These are phyloP conservation scores for Purpureocillium lavendulum DNA, from an alignment of 2,329 filamentous ascomycete species.

Conservation along the genomic window DNA sequence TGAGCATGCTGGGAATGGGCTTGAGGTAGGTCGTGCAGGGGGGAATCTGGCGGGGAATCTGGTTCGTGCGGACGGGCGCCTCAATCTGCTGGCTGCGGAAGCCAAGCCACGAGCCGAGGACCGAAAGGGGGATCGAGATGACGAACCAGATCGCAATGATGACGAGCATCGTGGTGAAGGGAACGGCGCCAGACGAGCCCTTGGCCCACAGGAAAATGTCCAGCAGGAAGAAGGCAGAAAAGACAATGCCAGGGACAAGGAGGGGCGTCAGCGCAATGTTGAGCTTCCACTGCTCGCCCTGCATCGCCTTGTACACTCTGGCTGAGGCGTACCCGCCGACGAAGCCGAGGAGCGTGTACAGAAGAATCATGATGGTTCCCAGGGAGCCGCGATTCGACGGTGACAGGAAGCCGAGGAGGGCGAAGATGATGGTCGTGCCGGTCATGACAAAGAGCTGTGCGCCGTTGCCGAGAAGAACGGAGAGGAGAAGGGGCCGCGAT, in stretches of 20 bases:
- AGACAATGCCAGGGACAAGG: slow-evolving; percentile 79
- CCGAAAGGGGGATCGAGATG: slow-evolving; percentile 86
- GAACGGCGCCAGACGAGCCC: slow-evolving; percentile 84
- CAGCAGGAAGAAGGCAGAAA: slow-evolving; percentile 81
- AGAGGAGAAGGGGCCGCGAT: slow-evolving; percentile 72
- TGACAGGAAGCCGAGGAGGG: slow-evolving; percentile 87
- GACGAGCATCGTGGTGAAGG: slow-evolving; percentile 93
- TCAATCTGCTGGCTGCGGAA: slow-evolving; percentile 69
- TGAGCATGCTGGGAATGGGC: slow-evolving; percentile 79
- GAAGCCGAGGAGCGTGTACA: slow-evolving; percentile 89
- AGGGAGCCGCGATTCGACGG: slow-evolving; percentile 92
- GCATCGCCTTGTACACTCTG: slow-evolving; percentile 88
- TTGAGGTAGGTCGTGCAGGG: slow-evolving; percentile 75
- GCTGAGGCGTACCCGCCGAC: slow-evolving; percentile 87
- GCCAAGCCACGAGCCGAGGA: slow-evolving; percentile 86
- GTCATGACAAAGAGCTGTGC: slow-evolving; percentile 98
- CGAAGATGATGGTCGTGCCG: slow-evolving; percentile 86
- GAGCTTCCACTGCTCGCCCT: slow-evolving; percentile 87
- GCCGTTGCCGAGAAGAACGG: slow-evolving; percentile 84
- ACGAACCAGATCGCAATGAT: slow-evolving; percentile 93
- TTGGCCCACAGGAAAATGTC: slow-evolving; percentile 96
- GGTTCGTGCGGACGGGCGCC: slow-evolving; percentile 86
- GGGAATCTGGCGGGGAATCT: slow-evolving; percentile 95
- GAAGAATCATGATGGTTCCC: slow-evolving; percentile 83
- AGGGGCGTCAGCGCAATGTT: slow-evolving; percentile 85